Percentiles rank a stretch among this genome's conserved stretches.
Conservation (phyloP, 768 basidiomycete genomes). For the Amanita rubescens region DNA sequence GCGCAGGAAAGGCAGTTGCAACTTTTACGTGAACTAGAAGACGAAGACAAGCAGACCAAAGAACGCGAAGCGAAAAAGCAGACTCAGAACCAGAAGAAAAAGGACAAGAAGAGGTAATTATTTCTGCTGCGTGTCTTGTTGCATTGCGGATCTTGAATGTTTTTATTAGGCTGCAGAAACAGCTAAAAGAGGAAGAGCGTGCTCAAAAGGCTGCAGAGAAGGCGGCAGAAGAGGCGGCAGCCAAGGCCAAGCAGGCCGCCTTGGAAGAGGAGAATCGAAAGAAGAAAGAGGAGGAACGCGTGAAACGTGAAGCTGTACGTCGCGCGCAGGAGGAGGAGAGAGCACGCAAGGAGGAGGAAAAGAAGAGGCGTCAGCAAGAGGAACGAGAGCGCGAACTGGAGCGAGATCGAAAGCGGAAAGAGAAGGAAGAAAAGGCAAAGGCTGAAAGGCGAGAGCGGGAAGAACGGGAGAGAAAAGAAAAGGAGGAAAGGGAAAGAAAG, state of each 20-base stretch:
- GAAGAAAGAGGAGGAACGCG: constrained; percentile 84
- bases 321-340: constrained; percentile 81
- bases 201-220: constrained; percentile 78
- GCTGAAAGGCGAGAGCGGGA: constrained; percentile 73
- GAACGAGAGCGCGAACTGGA: constrained; percentile 78
- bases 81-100: constrained; percentile 98
- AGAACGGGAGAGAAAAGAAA: constrained; percentile 60
- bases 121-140: constrained; percentile 12
- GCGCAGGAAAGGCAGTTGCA: constrained; percentile 94
- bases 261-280: constrained; percentile 76
- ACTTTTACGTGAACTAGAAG: constrained; percentile 89
- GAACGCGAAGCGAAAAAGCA: constrained; percentile 92
- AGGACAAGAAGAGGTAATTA: constrained; percentile 80
- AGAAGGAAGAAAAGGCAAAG: constrained; percentile 64
- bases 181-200: constrained; percentile 87
- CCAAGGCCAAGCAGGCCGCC: constrained; percentile 67
- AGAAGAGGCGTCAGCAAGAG: constrained; percentile 64
- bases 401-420: constrained; percentile 64
- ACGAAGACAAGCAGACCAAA: constrained; percentile 81
- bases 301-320: constrained; percentile 64
- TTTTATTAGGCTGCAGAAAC: constrained; percentile 74
- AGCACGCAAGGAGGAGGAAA: constrained; percentile 77
- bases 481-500: constrained; percentile 57
- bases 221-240: constrained; percentile 77
- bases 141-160: constrained; percentile 5